phyloP scores from a whole-genome alignment of 2,329 filamentous ascomycete genomes.

The Beauveria brongniartii region DNA sequence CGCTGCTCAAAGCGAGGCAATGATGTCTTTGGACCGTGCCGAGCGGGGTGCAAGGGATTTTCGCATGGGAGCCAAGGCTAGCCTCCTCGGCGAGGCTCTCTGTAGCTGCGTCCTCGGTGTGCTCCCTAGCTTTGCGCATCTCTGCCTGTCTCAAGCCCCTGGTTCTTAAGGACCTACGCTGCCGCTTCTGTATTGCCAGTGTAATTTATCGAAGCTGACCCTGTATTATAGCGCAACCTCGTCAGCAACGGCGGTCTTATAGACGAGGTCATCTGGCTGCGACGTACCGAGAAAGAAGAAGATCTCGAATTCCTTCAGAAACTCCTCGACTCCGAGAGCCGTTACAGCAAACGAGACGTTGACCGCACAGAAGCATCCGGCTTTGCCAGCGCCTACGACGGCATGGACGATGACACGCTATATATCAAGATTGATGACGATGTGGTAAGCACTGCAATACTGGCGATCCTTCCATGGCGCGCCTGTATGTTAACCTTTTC shows the following conservation, averaged over 20 bases:
- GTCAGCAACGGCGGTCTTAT: constrained; percentile 36
- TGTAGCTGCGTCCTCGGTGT: neutral
- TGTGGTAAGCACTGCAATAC: constrained; percentile 23
- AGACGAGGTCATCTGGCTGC: constrained; percentile 37
- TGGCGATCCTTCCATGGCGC: neutral
- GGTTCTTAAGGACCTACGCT: neutral
- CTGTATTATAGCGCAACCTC: constrained; percentile 30
- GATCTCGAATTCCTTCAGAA: constrained; percentile 33
- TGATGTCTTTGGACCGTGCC: neutral
- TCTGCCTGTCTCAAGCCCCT: neutral
- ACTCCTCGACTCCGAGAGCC: constrained; percentile 26
- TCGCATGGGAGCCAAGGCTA: neutral
- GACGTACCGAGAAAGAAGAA: constrained; percentile 29
- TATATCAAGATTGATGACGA: constrained; percentile 32
- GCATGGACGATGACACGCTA: constrained; percentile 37
- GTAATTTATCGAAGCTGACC: neutral
- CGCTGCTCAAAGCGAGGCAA: neutral
- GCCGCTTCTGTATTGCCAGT: neutral
- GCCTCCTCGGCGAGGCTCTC: neutral
- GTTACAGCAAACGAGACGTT: constrained; percentile 30
- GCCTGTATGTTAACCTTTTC: neutral
- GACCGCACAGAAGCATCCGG: constrained; percentile 25
- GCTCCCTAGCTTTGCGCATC: neutral
- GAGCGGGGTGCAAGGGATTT: neutral
- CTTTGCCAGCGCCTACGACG: constrained; percentile 33